phyloP scores from a whole-genome alignment of 257 asterid species.

The Jaltomata sinuosa region DNA sequence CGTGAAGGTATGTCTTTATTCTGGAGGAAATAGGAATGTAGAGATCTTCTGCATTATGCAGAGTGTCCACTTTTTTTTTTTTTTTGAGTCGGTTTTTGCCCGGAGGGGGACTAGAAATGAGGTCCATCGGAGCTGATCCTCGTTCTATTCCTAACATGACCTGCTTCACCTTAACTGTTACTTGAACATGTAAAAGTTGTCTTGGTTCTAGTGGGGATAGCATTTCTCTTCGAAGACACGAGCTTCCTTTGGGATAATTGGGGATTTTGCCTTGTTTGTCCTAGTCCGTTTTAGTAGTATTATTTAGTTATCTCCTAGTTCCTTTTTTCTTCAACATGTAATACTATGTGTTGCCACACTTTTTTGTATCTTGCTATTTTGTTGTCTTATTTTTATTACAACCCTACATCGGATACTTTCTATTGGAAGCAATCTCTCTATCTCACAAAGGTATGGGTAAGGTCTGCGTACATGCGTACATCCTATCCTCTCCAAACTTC shows the following conservation, averaged over 20 bases:
- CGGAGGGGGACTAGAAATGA: neutral
- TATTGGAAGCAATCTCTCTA: too few relatives aligned
- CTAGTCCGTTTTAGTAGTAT: neutral
- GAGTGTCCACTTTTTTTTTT: neutral
- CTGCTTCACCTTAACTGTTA: neutral
- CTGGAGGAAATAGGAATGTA: neutral
- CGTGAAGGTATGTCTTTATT: neutral
- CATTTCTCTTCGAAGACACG: neutral
- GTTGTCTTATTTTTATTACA: too few relatives aligned
- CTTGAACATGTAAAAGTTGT: neutral
- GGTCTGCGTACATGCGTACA: too few relatives aligned
- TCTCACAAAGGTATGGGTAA: too few relatives aligned
- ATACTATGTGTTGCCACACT: neutral
- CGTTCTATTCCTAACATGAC: neutral
- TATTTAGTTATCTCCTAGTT: too few relatives aligned
- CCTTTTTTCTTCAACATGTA: neutral
- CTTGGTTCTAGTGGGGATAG: neutral
- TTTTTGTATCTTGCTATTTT: neutral
- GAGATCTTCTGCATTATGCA: neutral
- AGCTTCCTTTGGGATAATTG: neutral
- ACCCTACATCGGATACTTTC: too few relatives aligned
- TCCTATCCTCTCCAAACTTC: neutral
- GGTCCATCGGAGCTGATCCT: neutral
- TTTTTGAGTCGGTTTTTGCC: neutral
- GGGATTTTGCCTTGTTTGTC: neutral